Conservation (phyloP, 2,329 filamentous ascomycete genomes). For the Exophiala sideris region DNA sequence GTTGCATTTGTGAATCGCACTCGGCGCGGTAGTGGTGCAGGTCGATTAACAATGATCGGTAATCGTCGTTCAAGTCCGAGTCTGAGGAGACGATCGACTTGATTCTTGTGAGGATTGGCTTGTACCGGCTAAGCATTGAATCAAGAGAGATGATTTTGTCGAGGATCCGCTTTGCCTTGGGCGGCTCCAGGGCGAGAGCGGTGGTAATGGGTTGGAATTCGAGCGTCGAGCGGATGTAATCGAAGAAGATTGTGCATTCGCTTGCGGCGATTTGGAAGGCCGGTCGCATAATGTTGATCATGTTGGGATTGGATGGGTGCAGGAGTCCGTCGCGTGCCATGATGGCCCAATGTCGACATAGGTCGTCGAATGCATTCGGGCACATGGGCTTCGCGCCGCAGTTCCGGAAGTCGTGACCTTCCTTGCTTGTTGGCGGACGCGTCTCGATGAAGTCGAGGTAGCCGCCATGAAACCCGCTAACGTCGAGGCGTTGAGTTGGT, state of each 20-base stretch:
- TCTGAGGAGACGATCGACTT: conserved; percentile 18
- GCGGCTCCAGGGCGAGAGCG: conserved; percentile 10
- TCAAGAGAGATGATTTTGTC: conserved; percentile 22
- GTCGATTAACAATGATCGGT: conserved; percentile 21
- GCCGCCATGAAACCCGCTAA: conserved; percentile 22
- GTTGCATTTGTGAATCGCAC: conserved; percentile 23
- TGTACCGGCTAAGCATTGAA: conserved; percentile 24
- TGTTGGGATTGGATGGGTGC: conserved; percentile 7
- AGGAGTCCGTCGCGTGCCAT: conserved; percentile 18
- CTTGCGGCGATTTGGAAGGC: conserved; percentile 25
- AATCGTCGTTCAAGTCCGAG: conserved; percentile 20
- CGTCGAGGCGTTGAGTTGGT: conserved; percentile 19
- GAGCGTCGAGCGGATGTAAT: conserved; percentile 21
- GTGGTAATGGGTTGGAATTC: conserved; percentile 19
- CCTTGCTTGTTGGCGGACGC: conserved; percentile 13
- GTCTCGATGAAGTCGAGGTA: conserved; percentile 25
- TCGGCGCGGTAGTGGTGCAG: conserved; percentile 25
- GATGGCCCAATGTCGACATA: conserved; percentile 24
- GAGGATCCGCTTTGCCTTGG: conserved; percentile 17
- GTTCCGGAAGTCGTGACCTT: conserved; percentile 22
- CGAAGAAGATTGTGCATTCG: conserved; percentile 24
- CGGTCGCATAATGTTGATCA: conserved; percentile 22
- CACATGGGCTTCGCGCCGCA: conserved; percentile 18
- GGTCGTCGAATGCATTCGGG: conserved; percentile 24
- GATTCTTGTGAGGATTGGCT: conserved; percentile 21